Base-by-base conservation (phyloP, 768 basidiomycete species). In the Collybiopsis luxurians region DNA sequence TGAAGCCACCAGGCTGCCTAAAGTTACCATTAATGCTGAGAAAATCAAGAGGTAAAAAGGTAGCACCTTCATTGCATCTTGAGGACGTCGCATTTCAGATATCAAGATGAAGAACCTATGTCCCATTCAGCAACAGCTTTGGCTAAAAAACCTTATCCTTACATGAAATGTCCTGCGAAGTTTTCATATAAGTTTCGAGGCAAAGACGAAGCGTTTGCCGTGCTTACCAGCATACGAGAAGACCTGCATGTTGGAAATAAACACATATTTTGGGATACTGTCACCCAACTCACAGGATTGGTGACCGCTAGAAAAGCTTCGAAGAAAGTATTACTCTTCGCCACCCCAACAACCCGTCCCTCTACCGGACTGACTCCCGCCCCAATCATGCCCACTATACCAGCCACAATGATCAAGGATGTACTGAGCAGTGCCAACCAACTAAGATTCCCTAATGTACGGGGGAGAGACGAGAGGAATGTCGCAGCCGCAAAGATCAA, bases 21-120 rank as follows among this genome's bases (percentile, higher is more conserved):
- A 1, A 34, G 13, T n/a, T 36, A 24, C 15, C 7, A 21, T 26
- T 2, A 10, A 1, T 15, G 34, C n/a, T 21, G 27, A 30, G 30
- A 36, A 13, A 17, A 45, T 13, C 39, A 24, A 34, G 7, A 13
- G 40, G 23, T 12, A 17, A 15, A 34, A 24, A 56, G 52, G 19
- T 55, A n/a, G n/a, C n/a, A 80, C 81, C 73, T 83, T 83, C 78
- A 82, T 83, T 5, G 80, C 80, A 60, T 83, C 80, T 59, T 75
- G 64, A 1, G 82, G 80, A 26, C 61, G 63, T 21, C 66, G 67
- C 82, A 83, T 82, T 61, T 84, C 82, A 13, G 82, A 82, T 28
- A 82, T 81, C n/a, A 82, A 64, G 39, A 83, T 76, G 60, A 83
- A 83, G 63, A 83, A 82, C 77, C 80, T 81, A 21, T 4, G 46